Conservation (phyloP, 2,329 filamentous ascomycete species). For the Cladophialophora immunda region DNA sequence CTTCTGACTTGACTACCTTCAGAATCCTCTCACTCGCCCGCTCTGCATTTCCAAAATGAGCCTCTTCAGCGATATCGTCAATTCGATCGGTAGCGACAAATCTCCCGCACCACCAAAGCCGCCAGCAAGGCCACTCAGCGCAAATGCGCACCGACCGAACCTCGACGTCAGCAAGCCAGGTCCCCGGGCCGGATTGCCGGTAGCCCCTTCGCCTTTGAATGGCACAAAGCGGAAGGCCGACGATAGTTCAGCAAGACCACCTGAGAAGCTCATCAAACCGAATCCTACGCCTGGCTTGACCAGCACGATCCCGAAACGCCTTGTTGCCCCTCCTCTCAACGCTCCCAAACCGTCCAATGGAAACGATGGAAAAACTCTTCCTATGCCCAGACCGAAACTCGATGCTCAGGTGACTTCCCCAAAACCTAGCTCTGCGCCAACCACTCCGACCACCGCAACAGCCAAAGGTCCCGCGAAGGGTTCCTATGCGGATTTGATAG, state of each 20-base stretch:
- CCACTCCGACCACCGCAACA: constrained; percentile 26
- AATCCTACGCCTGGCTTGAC: constrained; percentile 29
- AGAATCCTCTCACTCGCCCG: constrained; percentile 1
- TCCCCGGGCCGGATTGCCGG: constrained; percentile 21
- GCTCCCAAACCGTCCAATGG: constrained; percentile 26
- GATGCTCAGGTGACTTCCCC: constrained; percentile 21
- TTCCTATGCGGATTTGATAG: constrained; percentile 68
- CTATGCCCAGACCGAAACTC: constrained; percentile 22
- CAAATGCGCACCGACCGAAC: constrained; percentile 28
- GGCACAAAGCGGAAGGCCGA: constrained; percentile 40
- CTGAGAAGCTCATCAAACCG: constrained; percentile 34
- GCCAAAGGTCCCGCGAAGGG: constrained; percentile 56
- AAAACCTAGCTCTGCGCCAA: constrained; percentile 26
- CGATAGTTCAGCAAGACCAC: constrained; percentile 26
- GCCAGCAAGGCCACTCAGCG: constrained; percentile 25
- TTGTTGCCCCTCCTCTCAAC: constrained; percentile 34
- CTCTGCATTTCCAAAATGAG: constrained; percentile 34
- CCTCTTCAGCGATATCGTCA: constrained; percentile 61
- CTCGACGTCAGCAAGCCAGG: constrained; percentile 22
- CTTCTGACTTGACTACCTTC: constrained; percentile 17
- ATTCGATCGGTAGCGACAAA: constrained; percentile 57
- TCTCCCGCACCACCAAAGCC: constrained; percentile 39
- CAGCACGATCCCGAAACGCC: constrained; percentile 26
- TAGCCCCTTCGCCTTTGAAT: constrained; percentile 29
- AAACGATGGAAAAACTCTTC: constrained; percentile 10